Evolutionary conservation across 768 basidiomycete genomes (phyloP).

Genomic region (Kwoniella sp.): DNA sequence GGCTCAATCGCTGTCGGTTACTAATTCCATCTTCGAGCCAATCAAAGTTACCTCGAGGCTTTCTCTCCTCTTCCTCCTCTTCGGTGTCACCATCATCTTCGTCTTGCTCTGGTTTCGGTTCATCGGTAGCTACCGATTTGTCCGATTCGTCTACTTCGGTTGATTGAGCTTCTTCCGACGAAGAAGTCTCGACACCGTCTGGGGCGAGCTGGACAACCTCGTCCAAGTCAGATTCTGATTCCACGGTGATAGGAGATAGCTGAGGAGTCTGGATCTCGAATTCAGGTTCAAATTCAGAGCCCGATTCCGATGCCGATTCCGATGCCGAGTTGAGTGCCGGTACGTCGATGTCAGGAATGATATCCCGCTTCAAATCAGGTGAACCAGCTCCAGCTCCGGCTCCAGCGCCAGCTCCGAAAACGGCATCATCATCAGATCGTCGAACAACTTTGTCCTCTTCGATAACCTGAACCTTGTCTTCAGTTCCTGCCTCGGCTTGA

Average conservation of each 20-base stretch:
- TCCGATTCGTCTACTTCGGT: no score
- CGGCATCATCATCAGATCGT: background rate
- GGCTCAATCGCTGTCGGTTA: background rate
- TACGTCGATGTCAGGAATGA: background rate
- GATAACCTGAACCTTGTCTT: background rate
- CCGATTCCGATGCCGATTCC: background rate
- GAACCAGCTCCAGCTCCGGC: background rate
- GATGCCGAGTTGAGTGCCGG: background rate
- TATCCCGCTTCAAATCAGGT: background rate
- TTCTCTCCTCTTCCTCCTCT: conserved; percentile 18
- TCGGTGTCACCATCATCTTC: conserved; percentile 1
- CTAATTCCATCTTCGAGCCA: background rate
- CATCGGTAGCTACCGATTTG: no score
- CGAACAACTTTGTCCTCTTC: no score
- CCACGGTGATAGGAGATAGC: background rate
- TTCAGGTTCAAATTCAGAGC: background rate
- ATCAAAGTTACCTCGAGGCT: conserved; percentile 68
- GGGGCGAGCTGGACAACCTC: background rate
- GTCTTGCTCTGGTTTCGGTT: no score
- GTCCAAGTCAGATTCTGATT: background rate
- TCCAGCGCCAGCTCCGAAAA: background rate
- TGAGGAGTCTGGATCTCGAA: background rate
- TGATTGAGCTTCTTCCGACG: no score
- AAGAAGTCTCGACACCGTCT: background rate
- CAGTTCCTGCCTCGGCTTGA: background rate